These are phyloP conservation scores for Schizonepeta tenuifolia DNA, from an alignment of 257 asterid species.

Conservation along the genomic window DNA sequence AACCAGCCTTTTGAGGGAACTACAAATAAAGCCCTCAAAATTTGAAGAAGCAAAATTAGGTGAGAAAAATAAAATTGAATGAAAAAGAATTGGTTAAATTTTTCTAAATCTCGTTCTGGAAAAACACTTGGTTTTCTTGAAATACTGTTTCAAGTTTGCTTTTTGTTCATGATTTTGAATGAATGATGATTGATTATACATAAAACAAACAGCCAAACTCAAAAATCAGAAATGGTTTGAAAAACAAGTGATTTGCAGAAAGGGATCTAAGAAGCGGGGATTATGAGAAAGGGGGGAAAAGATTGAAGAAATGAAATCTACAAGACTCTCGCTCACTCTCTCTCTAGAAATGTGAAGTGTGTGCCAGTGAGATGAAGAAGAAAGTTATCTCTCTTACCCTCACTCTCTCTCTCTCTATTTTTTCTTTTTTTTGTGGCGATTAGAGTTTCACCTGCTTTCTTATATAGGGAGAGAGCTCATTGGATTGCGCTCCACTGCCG, in stretches of 20 bases:
- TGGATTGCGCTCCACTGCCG: constrained; percentile 32
- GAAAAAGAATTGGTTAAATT: neutral
- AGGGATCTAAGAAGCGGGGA: constrained; percentile 84
- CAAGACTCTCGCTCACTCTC: constrained; percentile 1
- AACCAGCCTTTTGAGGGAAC: constrained; percentile 39
- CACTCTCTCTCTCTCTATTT: constrained; percentile 30
- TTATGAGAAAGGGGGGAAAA: constrained; percentile 47
- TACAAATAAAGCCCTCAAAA: constrained; percentile 41
- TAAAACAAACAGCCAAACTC: constrained; percentile 44
- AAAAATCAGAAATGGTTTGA: constrained; percentile 22
- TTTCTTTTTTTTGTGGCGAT: constrained; percentile 34
- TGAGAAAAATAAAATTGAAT: neutral
- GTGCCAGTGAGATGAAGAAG: constrained; percentile 59
- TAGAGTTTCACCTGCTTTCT: neutral
- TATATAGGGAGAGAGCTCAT: constrained; percentile 50
- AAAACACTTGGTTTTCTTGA: constrained; percentile 69
- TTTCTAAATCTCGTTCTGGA: constrained; percentile 60
- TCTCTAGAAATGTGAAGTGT: constrained; percentile 44
- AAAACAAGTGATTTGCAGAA: constrained; percentile 78
- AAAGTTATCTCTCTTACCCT: constrained; percentile 43
- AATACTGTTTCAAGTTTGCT: constrained; percentile 59
- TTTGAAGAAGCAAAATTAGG: constrained; percentile 10
- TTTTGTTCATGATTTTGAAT: constrained; percentile 28
- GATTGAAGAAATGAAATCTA: neutral
- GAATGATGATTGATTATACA: neutral